Evolutionary conservation across 108 stramenopile species (phyloP), one percentile per base, ranked within the genome.

Genomic region (Cylindrotheca fusiformis): DNA sequence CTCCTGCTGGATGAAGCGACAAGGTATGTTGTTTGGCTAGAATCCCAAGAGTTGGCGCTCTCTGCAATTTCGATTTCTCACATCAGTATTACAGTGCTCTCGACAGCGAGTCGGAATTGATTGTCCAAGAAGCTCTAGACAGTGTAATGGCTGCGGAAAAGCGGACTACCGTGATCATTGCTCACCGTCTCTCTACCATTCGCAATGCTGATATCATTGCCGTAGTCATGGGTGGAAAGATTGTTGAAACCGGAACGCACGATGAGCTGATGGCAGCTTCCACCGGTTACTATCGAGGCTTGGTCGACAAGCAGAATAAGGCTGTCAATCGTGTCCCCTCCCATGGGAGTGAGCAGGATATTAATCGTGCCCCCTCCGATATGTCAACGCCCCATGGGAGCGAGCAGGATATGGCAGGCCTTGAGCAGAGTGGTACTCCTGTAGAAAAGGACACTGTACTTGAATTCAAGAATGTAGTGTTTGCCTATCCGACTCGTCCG

Each of bases 181-280:
- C 98, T 0, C 98, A 99, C 68, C 81, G 98, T n/a, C 79, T 99
- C 18, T 77, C 85, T 23, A 99, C 98, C 12, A 92, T 97, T 64
- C 78, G 85, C 45, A 82, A 90, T 65, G 96, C 97, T 2, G 93
- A 97, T 63, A 74, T 87, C 32, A 99, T 99, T 75, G 70, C 84
- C 52, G 96, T 99, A 22, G 66, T 99, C 24, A 58, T 77, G 45
- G 77, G 79, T 19, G 96, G 97, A 1, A 53, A 52, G 30, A 70
- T 99, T 1, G 89, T 91, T 24, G 97, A 99, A 60, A 78, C 64
- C 31, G 98, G 98, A 19, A 91, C 89, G 0, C 98, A 99, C 63
- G 89, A 91, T 4, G 84, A 89, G 58, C 73, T 96, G 28, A 78
- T 96, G 69, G 71, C 46, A 0, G 46, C 36, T 10, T 52, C 68